Evolutionary conservation across 345 rosid genomes (phyloP).

Genomic region (Citrus australasica): DNA sequence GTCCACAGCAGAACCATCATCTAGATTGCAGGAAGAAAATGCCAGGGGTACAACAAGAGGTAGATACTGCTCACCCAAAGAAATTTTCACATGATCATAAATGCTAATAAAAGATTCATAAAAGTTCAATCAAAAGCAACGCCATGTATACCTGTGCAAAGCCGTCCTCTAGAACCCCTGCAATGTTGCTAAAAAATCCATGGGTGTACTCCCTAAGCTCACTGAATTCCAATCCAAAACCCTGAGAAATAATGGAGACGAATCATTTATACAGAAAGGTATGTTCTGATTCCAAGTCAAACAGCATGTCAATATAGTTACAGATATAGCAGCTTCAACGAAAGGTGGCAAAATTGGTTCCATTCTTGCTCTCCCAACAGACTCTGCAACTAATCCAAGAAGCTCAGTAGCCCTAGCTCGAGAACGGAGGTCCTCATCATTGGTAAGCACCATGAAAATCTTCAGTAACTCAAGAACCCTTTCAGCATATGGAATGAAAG

Average conservation of each 20-base stretch:
- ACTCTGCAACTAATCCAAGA: constrained; percentile 99
- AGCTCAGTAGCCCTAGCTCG: constrained; percentile 99
- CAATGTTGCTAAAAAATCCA: constrained; percentile 97
- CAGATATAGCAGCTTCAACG: constrained; percentile 94
- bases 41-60: constrained; percentile 89
- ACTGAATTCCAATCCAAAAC: constrained; percentile 87
- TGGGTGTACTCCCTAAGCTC: constrained; percentile 98
- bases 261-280: constrained; percentile 5
- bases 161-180: constrained; percentile 88
- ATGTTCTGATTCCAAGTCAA: not conserved
- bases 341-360: constrained; percentile 81
- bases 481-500: constrained; percentile 96
- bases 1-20: constrained; percentile 97
- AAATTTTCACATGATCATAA: constrained; percentile 12
- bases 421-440: constrained; percentile 86
- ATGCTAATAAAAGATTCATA: constrained; percentile 1
- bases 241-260: constrained; percentile 44
- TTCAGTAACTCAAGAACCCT: constrained; percentile 87
- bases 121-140: constrained; percentile 14
- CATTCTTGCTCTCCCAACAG: constrained; percentile 82
- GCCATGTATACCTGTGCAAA: constrained; percentile 64
- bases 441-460: constrained; percentile 86
- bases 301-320: constrained; percentile 30
- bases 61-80: constrained; percentile 64
- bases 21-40: constrained; percentile 92